Evolutionary conservation across 129 eudicot genomes (phyloP), one percentile per base, ranked within the genome.

Genomic region (Chrysanthemum lavandulifolium): DNA sequence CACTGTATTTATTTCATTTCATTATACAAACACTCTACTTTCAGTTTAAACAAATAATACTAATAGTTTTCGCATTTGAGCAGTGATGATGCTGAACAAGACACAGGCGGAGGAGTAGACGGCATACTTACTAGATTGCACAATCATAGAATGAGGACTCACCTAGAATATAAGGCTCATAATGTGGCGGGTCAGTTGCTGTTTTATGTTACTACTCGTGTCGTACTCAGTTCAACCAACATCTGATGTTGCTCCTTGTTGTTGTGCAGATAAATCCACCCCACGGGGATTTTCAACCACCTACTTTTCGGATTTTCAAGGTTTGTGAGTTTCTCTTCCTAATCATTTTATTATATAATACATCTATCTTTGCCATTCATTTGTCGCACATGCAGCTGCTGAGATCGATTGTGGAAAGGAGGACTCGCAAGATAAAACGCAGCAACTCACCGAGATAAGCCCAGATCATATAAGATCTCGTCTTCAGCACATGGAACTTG

Each of bases 111-210:
- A 40, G 47, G 47, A 40, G 47, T 92, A 51, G 78, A 89, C 64
- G 96, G 98, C 48, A 92, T 92, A 68, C 68, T 89, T 77, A 83
- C 68, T 56, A 83, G 98, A 68, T 67, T 92, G 79, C 86, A 89
- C 80, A 87, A 82, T 79, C 89, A 87, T 78, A 85, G 98, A 74
- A 78, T 40, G 2, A 40, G 43, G 43, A 36, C 43, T 36, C 43
- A 6, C 47, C 47, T 7, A 7, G 0, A 40, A 36, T 36, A 4
- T 36, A 36, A 36, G 43, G 76, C 63, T 40, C 80, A 8, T 76
- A 82, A 53, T 59, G 83, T 52, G 96, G 87, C 47, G 61, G 16
- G 72, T 73, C 84, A 69, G 23, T 50, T 70, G 71, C 52, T 51
- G 61, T 21, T 71, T 40, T 71, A 15, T 69, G 25, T 53, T 33